A percentile compares a stretch with the other conserved stretches of the same genome.
Conservation (phyloP, 1,139 yeast species). For the Hemisphaericaspora subhashii region DNA sequence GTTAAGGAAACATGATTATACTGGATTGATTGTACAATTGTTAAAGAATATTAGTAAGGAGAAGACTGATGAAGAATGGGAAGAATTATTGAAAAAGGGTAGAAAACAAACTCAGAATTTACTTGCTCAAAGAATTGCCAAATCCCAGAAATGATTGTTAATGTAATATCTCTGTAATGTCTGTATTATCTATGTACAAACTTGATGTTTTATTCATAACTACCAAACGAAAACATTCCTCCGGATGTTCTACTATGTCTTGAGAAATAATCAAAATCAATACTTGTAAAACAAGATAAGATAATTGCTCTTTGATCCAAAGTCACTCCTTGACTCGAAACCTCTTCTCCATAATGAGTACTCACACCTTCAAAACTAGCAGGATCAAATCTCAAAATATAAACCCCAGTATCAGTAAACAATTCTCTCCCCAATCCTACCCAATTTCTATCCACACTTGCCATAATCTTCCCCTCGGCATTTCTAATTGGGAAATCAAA, state of each 20-base stretch:
- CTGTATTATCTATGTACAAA: constrained; percentile 10
- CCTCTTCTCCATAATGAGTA: constrained; percentile 22
- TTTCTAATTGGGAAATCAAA: constrained; percentile 81
- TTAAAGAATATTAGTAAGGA: constrained; percentile 39
- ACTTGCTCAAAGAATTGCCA: constrained; percentile 8
- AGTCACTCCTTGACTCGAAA: constrained; percentile 25
- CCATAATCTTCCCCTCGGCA: constrained; percentile 59
- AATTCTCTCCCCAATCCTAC: constrained; percentile 91
- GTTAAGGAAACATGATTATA: constrained; percentile 56
- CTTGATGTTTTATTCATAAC: constrained; percentile 25
- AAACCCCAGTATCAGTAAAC: constrained; percentile 93
- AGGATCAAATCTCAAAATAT: constrained; percentile 82
- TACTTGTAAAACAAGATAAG: constrained; percentile 83
- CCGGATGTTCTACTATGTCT: constrained; percentile 70
- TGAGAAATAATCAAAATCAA: constrained; percentile 93
- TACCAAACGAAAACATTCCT: constrained; percentile 35
- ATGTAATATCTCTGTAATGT: background rate
- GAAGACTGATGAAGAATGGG: constrained; percentile 48
- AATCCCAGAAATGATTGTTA: constrained; percentile 12
- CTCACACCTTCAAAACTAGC: constrained; percentile 50
- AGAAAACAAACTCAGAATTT: constrained; percentile 19
- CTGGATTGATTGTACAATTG: constrained; percentile 51
- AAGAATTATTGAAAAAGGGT: constrained; percentile 33
- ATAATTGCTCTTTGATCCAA: constrained; percentile 84
- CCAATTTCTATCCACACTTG: constrained; percentile 88